Conservation (phyloP, 2,329 filamentous ascomycete species). For the Dissoconium aciculare region DNA sequence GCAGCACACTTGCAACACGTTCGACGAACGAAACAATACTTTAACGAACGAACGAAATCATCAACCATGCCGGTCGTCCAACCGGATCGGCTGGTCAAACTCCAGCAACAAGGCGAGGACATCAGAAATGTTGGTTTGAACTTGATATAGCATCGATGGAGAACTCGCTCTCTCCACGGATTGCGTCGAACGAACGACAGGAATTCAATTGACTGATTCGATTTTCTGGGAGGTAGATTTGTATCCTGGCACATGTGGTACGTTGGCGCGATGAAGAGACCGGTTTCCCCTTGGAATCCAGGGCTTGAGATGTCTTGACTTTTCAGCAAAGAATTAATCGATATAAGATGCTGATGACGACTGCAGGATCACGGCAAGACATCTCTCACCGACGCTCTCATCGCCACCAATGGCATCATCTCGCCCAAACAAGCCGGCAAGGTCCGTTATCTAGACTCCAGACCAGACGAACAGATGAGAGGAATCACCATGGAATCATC, state of each 20-base stretch:
- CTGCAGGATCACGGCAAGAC: conserved; percentile 86
- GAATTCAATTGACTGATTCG: no score
- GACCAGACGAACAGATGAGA: conserved; percentile 85
- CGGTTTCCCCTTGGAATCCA: no score
- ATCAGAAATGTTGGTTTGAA: conserved; percentile 66
- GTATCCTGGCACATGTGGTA: conserved; percentile 84
- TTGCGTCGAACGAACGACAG: no score
- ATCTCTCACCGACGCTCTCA: conserved; percentile 84
- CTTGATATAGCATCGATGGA: no score
- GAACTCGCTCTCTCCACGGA: no score
- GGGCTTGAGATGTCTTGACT: not conserved
- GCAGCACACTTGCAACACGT: no score
- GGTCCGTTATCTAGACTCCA: conserved; percentile 91
- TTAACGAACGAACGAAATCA: no score
- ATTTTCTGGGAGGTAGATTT: no score
- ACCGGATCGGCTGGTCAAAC: conserved; percentile 74
- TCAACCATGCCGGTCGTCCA: conserved; percentile 72
- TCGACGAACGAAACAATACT: no score
- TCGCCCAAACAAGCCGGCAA: conserved; percentile 94
- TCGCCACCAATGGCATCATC: conserved; percentile 98
- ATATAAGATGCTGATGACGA: not conserved
- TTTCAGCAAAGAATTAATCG: conserved; percentile 2
- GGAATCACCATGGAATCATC: conserved; percentile 99
- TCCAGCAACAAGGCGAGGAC: conserved; percentile 76
- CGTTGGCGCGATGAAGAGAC: conserved; percentile 24